Percentiles rank a stretch among this genome's conserved stretches.
Evolutionary conservation across 345 rosid species (phyloP).

Genomic region (Camelina laxa): DNA sequence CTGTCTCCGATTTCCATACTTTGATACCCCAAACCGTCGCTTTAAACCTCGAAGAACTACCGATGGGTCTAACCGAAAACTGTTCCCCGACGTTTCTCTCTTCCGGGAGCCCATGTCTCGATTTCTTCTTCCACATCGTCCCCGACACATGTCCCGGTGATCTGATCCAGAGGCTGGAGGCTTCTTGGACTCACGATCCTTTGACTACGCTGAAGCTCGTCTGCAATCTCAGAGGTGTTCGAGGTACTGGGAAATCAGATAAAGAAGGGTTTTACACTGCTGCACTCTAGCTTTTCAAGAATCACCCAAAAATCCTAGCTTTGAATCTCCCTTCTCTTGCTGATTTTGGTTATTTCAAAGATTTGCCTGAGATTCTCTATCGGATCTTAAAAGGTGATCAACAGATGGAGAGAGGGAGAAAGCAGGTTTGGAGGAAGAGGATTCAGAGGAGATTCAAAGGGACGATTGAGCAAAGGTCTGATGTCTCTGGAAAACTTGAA

Average conservation of each 20-base stretch:
- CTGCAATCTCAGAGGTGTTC: slow-evolving; percentile 69
- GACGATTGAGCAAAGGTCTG: slow-evolving; percentile 38
- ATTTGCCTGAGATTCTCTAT: slow-evolving; percentile 67
- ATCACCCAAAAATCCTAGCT: slow-evolving; percentile 69
- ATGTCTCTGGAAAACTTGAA: slow-evolving; percentile 34
- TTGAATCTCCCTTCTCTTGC: slow-evolving; percentile 49
- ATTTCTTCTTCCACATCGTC: slow-evolving; percentile 72
- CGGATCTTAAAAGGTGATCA: slow-evolving; percentile 56
- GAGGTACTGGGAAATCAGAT: slow-evolving; percentile 71
- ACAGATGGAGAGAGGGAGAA: slow-evolving; percentile 38
- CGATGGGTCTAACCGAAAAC: slow-evolving; percentile 55
- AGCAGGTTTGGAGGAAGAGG: slow-evolving; percentile 28
- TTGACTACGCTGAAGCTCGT: slow-evolving; percentile 62
- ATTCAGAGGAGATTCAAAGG: slow-evolving; percentile 39
- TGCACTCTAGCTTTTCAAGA: slow-evolving; percentile 57
- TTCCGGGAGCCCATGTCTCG: slow-evolving; percentile 66
- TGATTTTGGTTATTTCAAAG: slow-evolving; percentile 65
- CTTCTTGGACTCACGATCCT: slow-evolving; percentile 60
- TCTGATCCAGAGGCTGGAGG: slow-evolving; percentile 39
- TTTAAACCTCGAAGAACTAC: slow-evolving; percentile 31
- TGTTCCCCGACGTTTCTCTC: slow-evolving; percentile 52
- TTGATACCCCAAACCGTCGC: slow-evolving; percentile 14
- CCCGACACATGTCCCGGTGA: slow-evolving; percentile 50
- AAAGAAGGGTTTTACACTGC: slow-evolving; percentile 67
- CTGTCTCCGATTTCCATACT: slow-evolving; percentile 12